Base-by-base conservation (phyloP, 108 stramenopile genomes). In the Skeletonema potamos region DNA sequence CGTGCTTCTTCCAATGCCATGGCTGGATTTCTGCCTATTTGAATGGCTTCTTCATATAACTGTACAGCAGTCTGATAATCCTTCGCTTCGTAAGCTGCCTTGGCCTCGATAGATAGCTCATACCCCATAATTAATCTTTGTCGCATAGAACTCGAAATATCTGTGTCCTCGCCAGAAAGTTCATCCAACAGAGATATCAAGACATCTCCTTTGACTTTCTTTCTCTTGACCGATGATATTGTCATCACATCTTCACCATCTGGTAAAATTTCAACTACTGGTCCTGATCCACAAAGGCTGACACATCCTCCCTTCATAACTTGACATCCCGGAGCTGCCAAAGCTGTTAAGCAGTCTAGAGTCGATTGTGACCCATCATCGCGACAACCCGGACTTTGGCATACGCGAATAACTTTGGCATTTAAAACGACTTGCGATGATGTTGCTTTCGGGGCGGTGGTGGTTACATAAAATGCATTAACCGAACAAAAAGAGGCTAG, bases 251-350 rank as follows among this genome's bases (percentile, higher is more conserved):
- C 74, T 34, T 65, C 46, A 8, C 22, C 72, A 36, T 66, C 43
- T 13, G 61, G 27, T 20, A 62, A 27, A 11, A 77, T 9, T 63
- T 74, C 72, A 11, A 83, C 79, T 4, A 87, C 73, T 10, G 86
- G 86, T 36, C 84, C 84, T 36, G 74, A 73, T 6, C 84, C 86
- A 39, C 86, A 87, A 2, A 82, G 41, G 15, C 73, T 79, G 11
- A 75, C 70, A 56, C 86, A 87, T 2, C 67, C 73, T 13, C 84
- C 86, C 51, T 44, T 54, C 27, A 68, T 37, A 3, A 85, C 75
- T 11, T 34, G 17, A 3, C 72, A 24, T 20, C 81, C 55, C 20
- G 82, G 72, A 0, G 83, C 65, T 11, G 84, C 82, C 54, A 87
- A 27, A 0, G 86, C 86, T 2, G 55, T 61, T 27, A 80, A 55